Percentiles rank a stretch among this genome's conserved stretches.
Evolutionary conservation across 768 basidiomycete genomes (phyloP).

Genomic region (Rhodotorula babjevae): DNA sequence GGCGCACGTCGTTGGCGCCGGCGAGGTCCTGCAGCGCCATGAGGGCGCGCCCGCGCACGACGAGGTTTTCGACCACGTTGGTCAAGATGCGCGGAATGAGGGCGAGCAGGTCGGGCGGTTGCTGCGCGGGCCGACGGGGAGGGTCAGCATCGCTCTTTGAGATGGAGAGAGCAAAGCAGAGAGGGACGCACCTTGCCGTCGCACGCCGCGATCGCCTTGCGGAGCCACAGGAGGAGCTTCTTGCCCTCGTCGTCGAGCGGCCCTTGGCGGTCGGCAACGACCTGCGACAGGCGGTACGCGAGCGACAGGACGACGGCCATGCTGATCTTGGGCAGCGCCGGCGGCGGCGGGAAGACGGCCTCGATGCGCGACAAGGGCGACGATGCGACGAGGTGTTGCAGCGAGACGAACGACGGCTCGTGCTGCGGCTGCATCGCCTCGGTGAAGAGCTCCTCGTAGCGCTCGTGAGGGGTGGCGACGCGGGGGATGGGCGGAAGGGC

Average conservation of each 20-base stretch:
- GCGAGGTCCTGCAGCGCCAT: background rate
- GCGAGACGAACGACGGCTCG: slow-evolving; percentile 24
- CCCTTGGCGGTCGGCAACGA: background rate
- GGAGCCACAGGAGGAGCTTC: slow-evolving; percentile 18
- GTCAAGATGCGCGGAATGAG: slow-evolving; percentile 27
- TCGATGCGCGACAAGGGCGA: slow-evolving; percentile 22
- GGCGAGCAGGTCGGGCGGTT: slow-evolving; percentile 15
- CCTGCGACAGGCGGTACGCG: slow-evolving; percentile 26
- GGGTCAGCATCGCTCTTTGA: too few relatives aligned
- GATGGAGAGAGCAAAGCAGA: background rate
- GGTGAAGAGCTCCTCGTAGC: slow-evolving; percentile 36
- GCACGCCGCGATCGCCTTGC: slow-evolving; percentile 16
- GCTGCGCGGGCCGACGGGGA: background rate
- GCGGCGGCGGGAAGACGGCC: slow-evolving; percentile 22
- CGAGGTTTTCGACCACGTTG: slow-evolving; percentile 14
- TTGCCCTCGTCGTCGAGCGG: slow-evolving; percentile 7
- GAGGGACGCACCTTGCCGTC: slow-evolving; percentile 25
- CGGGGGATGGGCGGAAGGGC: slow-evolving; percentile 28
- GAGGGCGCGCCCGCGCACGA: slow-evolving; percentile 6
- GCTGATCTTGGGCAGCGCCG: slow-evolving; percentile 2
- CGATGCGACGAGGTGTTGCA: slow-evolving; percentile 20
- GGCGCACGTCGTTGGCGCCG: slow-evolving; percentile 21
- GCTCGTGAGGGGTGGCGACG: slow-evolving; percentile 8
- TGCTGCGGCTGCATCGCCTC: slow-evolving; percentile 27
- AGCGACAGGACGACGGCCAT: slow-evolving; percentile 26